Evolutionary conservation across 495 filamentous ascomycete species (phyloP).

Genomic region (Amorphotheca resinae): DNA sequence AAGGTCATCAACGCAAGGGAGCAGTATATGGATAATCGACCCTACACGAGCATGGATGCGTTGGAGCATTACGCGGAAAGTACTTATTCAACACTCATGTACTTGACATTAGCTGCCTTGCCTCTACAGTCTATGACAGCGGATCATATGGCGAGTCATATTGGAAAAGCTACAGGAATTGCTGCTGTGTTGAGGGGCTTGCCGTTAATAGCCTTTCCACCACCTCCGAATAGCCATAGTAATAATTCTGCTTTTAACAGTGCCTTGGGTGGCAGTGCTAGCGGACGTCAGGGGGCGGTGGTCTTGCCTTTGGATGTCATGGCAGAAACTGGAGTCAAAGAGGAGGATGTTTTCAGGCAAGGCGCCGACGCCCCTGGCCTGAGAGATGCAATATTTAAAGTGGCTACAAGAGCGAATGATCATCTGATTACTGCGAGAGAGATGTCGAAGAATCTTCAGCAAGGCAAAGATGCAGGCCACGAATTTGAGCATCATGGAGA

Average conservation of each 20-base stretch:
- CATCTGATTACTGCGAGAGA: conserved; percentile 88
- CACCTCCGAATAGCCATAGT: conserved; percentile 42
- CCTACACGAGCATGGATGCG: conserved; percentile 57
- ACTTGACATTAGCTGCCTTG: conserved; percentile 67
- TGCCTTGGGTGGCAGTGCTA: conserved; percentile 20
- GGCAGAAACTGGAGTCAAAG: conserved; percentile 62
- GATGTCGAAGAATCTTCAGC: conserved; percentile 69
- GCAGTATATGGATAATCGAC: conserved; percentile 69
- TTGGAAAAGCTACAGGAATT: conserved; percentile 88
- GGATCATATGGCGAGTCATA: conserved; percentile 86
- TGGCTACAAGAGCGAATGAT: conserved; percentile 87
- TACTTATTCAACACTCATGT: conserved; percentile 88
- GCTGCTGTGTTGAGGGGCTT: conserved; percentile 70
- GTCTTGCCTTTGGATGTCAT: conserved; percentile 83
- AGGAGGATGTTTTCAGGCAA: conserved; percentile 79
- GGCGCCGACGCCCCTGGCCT: conserved; percentile 66
- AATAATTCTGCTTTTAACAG: conserved; percentile 28
- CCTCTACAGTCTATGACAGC: conserved; percentile 68
- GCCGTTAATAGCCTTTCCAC: conserved; percentile 70
- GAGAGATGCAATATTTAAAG: conserved; percentile 78
- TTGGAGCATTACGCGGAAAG: conserved; percentile 86
- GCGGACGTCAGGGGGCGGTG: conserved; percentile 47
- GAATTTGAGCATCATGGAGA: conserved; percentile 78
- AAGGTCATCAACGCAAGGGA: conserved; percentile 70
- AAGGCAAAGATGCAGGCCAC: conserved; percentile 62